Evolutionary conservation across 2,329 filamentous ascomycete species (phyloP).

Genomic region (Incumbomyces lentus): DNA sequence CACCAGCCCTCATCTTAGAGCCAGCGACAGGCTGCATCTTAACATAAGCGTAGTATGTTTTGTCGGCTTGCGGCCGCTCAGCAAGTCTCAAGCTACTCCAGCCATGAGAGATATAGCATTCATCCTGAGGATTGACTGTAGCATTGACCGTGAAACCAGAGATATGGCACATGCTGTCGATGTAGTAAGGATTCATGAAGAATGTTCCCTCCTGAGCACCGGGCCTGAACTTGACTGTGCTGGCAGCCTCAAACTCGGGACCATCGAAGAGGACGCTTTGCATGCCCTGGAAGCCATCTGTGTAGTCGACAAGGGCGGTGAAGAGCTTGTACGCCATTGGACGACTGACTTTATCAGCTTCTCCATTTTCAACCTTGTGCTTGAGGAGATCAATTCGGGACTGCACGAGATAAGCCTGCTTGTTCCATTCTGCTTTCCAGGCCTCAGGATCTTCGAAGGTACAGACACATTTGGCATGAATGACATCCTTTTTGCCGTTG

Average conservation of each 20-base stretch:
- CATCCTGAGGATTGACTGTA: constrained; percentile 47
- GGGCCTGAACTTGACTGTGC: constrained; percentile 25
- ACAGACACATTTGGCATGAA: constrained; percentile 25
- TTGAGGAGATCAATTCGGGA: constrained; percentile 26
- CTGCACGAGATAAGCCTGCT: constrained; percentile 24
- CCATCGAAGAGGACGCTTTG: constrained; percentile 28
- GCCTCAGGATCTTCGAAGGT: constrained; percentile 21
- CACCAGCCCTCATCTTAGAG: constrained; percentile 45
- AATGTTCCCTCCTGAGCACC: constrained; percentile 22
- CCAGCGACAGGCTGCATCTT: constrained; percentile 45
- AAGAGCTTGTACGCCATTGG: constrained; percentile 31
- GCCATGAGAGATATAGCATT: constrained; percentile 52
- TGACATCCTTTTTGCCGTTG: constrained; percentile 21
- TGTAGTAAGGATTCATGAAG: constrained; percentile 30
- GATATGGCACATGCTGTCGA: constrained; percentile 30
- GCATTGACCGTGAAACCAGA: constrained; percentile 28
- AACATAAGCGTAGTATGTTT: constrained; percentile 51
- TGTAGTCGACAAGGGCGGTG: constrained; percentile 27
- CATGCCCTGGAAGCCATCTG: constrained; percentile 27
- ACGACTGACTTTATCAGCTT: constrained; percentile 24
- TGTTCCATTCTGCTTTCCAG: constrained; percentile 25
- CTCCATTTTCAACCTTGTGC: constrained; percentile 21
- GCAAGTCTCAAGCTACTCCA: constrained; percentile 51
- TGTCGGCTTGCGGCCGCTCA: constrained; percentile 40
- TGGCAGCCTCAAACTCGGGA: constrained; percentile 28